Evolutionary conservation across 257 asterid genomes (phyloP).

Genomic region (Leonotis leonurus): DNA sequence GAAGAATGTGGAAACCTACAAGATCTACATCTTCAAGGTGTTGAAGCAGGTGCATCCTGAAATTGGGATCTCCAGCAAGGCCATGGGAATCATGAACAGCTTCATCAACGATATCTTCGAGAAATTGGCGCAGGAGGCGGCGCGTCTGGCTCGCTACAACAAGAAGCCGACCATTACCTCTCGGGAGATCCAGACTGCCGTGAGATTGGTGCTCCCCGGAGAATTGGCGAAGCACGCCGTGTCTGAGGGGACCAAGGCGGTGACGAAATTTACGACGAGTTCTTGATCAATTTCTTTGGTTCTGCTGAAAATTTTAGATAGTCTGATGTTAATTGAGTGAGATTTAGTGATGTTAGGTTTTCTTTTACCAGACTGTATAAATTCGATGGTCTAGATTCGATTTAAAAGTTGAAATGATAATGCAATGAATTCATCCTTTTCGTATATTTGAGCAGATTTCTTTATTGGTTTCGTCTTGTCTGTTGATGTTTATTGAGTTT

Average conservation of each 20-base stretch:
- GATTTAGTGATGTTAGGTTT: neutral
- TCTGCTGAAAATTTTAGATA: neutral
- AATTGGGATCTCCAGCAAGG: slow-evolving; percentile 65
- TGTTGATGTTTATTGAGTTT: no score
- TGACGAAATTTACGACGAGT: slow-evolving; percentile 62
- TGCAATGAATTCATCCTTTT: neutral
- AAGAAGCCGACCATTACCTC: slow-evolving; percentile 69
- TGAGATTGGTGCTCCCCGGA: slow-evolving; percentile 52
- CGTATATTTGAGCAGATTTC: neutral
- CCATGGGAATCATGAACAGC: slow-evolving; percentile 73
- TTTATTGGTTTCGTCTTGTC: no score
- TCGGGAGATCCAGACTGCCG: slow-evolving; percentile 65
- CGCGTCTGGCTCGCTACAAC: slow-evolving; percentile 51
- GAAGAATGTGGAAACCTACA: slow-evolving; percentile 54
- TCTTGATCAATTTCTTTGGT: slow-evolving; percentile 19
- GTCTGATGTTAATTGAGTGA: neutral
- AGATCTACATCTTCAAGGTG: slow-evolving; percentile 71
- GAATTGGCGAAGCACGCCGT: slow-evolving; percentile 64
- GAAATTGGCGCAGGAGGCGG: slow-evolving; percentile 52
- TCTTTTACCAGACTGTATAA: neutral
- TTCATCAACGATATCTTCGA: slow-evolving; percentile 61
- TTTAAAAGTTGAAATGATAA: neutral
- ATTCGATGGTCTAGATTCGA: neutral
- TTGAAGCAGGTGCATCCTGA: slow-evolving; percentile 63
- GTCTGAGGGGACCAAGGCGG: slow-evolving; percentile 68